Conservation (phyloP, 495 filamentous ascomycete species). For the Tricharina praecox region DNA sequence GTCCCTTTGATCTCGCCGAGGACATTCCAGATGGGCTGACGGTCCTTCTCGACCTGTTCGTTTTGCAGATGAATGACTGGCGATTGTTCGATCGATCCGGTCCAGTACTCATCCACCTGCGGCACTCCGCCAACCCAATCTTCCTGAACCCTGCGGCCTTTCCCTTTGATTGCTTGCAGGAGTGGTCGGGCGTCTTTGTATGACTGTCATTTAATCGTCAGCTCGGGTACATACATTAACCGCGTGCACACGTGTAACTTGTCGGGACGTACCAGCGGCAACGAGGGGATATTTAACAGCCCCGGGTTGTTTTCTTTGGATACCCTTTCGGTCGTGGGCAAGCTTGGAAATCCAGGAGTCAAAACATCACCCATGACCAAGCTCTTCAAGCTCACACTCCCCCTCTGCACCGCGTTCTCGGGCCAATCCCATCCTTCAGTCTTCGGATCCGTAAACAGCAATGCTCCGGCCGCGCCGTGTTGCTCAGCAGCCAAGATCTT, state of each 20-base stretch:
- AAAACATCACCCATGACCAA: constrained; percentile 79
- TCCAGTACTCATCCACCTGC: constrained; percentile 61
- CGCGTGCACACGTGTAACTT: too few species aligned
- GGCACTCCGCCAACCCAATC: constrained; percentile 63
- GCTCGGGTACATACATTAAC: too few species aligned
- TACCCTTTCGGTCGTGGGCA: constrained; percentile 45
- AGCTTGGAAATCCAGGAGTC: constrained; percentile 72
- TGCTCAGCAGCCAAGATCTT: constrained; percentile 84
- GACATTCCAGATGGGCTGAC: constrained; percentile 80
- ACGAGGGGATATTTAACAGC: constrained; percentile 65
- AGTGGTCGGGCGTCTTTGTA: constrained; percentile 77
- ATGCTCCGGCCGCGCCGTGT: constrained; percentile 65
- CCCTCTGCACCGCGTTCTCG: constrained; percentile 62
- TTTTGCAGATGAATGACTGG: constrained; percentile 75
- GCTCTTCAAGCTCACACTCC: constrained; percentile 64
- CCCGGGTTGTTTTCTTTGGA: constrained; percentile 52
- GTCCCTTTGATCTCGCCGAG: constrained; percentile 64
- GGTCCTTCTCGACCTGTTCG: constrained; percentile 63
- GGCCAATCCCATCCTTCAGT: constrained; percentile 73
- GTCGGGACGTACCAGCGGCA: constrained; percentile 41
- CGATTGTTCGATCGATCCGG: constrained; percentile 43
- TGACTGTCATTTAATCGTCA: constrained; percentile 26
- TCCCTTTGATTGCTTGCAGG: constrained; percentile 56
- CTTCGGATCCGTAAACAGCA: constrained; percentile 79
- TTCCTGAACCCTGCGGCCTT: constrained; percentile 52